Conservation (phyloP, 2,329 filamentous ascomycete genomes). For the Bertia moriformis region DNA sequence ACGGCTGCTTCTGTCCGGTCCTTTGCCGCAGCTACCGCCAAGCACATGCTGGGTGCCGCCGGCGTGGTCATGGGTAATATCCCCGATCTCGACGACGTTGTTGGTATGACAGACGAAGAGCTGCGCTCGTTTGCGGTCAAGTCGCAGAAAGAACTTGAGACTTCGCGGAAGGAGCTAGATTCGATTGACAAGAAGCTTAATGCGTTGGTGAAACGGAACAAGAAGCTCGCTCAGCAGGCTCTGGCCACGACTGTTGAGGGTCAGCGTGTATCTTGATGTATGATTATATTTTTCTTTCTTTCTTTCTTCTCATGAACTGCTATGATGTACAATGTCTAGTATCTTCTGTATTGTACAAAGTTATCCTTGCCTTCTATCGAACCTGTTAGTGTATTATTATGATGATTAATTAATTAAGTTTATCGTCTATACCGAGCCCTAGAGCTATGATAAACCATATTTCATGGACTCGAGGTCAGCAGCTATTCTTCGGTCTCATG, state of each 20-base stretch:
- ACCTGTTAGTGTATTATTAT: too few relatives aligned
- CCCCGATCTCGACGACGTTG: conserved; percentile 20
- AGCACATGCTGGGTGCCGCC: conserved; percentile 18
- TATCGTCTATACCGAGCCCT: too few relatives aligned
- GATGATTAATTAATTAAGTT: too few relatives aligned
- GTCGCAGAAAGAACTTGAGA: conserved; percentile 11
- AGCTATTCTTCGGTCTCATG: too few relatives aligned
- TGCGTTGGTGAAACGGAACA: conserved; percentile 22
- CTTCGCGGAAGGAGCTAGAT: conserved; percentile 6
- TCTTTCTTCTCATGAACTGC: too few relatives aligned
- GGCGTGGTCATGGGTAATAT: conserved; percentile 14
- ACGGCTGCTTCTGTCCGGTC: conserved; percentile 17
- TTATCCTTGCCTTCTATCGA: too few relatives aligned
- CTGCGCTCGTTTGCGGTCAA: conserved; percentile 19
- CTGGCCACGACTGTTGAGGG: conserved; percentile 12
- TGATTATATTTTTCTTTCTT: too few relatives aligned
- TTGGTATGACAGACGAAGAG: conserved; percentile 22
- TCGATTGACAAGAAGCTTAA: conserved; percentile 23
- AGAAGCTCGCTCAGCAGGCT: conserved; percentile 23
- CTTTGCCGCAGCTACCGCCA: conserved; percentile 17
- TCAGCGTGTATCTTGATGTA: background rate
- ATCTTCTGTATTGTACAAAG: too few relatives aligned
- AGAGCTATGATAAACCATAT: too few relatives aligned
- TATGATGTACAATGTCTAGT: too few relatives aligned
- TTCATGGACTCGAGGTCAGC: too few relatives aligned